Evolutionary conservation across 2,329 filamentous ascomycete species (phyloP), one percentile per base, ranked within the genome.

Genomic region (Hypoxylon sp.): DNA sequence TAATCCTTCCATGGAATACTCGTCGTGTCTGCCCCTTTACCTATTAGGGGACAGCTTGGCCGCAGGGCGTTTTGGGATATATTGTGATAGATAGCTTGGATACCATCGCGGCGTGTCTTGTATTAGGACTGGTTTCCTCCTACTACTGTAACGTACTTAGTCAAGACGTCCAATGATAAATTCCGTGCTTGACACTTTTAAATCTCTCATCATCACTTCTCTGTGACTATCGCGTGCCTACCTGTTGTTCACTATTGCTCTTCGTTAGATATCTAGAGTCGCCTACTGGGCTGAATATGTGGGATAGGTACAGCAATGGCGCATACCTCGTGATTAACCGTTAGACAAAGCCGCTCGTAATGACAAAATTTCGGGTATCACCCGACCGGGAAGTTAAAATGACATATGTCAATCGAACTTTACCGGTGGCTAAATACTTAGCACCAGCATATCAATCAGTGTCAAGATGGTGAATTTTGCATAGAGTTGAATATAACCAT

Each of bases 21-120:
- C 7, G 24, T 61, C 17, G 51, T 58, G 46, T 59, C 53, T 30
- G 17, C 50, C 74, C 69, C 74, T 73, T 70, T 73, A 7, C 7
- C 68, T 71, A 69, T n/a, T 54, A 76, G 75, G 75, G 79, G 72
- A 76, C 75, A 24, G 19, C 22, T 47, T 50, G 24, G 30, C 59
- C 52, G 6, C 43, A 41, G 37, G 37, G 37, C 37, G 37, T 19
- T 19, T 41, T 41, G 37, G 37, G 7, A 41, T 41, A 19, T 41
- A 41, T 41, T 41, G 37, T 4, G 37, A 41, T 41, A 41, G 37
- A 41, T 19, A 19, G n/a, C 37, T 41, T 8, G 37, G 37, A 41
- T 41, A 19, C 37, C 37, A 41, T 19, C 37, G 1, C 37, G 37
- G n/a, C n/a, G 17, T 17, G 17, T 41, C 13, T 17, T 19, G 15